Evolutionary conservation across 768 basidiomycete species (phyloP), one percentile per base, ranked within the genome.

Genomic region (Leccinellum rugosiceps): DNA sequence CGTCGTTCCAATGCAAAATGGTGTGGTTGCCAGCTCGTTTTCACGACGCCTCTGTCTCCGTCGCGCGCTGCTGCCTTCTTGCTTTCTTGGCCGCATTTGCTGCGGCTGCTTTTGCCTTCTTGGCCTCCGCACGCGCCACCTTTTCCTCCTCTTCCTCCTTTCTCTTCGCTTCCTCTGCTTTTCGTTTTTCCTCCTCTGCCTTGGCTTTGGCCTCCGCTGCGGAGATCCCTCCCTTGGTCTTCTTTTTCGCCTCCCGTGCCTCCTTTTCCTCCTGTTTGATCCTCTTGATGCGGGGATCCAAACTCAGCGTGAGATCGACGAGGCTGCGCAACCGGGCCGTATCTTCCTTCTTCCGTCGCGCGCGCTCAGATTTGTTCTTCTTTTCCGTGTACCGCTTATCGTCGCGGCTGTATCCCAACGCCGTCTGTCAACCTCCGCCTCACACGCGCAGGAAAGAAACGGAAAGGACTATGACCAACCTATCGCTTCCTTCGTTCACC

Each of bases 351-450:
- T 99, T 99, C 71, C 92, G 81, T 57, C 94, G 83, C 13, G 94
- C 92, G 32, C 96, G 94, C 76, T 99, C 96, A 6, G 91, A 76
- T 76, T 97, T 98, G 85, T 99, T 99, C 83, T 99, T 99, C 82
- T 98, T 98, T 77, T 98, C 96, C 17, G 93, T 94, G 77, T 95
- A 97, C 30, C 96, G 89, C 76, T 98, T 98, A 74, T 99, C 96
- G 73, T 98, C 96, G 56, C 96, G 96, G 70, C 93, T 95, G 63
- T 17, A 58, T 57, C 44, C 28, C 50, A 54, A 44, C 3, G 13
- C 52, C 35, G 41, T 50, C 32, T 7, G 61, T 65, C 52, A 71
- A 58, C 50, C 34, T 54, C 35, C 47, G 17, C 21, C 50, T 35
- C 51, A 38, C 51, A 38, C 25, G 10, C 41, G 11, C 4, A 45